A percentile compares a stretch with the other conserved stretches of the same genome.
Conservation (phyloP, 805 yeast genomes). For the Candida sphagnicola region DNA sequence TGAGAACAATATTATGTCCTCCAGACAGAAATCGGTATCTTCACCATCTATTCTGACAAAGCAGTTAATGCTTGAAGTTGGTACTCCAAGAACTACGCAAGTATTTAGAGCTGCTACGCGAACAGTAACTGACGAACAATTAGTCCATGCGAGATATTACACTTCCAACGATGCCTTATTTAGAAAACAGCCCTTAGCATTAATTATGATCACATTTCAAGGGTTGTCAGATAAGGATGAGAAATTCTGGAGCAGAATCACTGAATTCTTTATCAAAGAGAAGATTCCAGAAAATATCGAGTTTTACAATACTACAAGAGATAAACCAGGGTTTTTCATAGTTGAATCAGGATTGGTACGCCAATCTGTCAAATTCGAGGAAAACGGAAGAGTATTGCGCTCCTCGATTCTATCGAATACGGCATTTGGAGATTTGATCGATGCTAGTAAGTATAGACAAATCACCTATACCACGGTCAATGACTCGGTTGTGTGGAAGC, state of each 20-base stretch:
- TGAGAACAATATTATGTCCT: background rate
- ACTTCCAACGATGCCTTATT: conserved; percentile 32
- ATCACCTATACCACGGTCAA: conserved; percentile 52
- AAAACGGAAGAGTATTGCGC: conserved; percentile 31
- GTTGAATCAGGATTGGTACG: conserved; percentile 47
- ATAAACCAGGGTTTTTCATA: conserved; percentile 51
- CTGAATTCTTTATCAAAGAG: conserved; percentile 48
- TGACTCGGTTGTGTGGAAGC: conserved; percentile 66
- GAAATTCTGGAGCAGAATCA: conserved; percentile 62
- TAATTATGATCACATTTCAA: conserved; percentile 61
- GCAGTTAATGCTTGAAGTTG: conserved; percentile 7
- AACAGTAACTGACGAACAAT: conserved; percentile 40
- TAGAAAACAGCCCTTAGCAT: conserved; percentile 55
- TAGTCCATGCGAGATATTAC: conserved; percentile 45
- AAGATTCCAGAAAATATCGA: conserved; percentile 42
- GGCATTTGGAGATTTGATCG: conserved; percentile 59
- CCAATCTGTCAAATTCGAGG: conserved; percentile 35
- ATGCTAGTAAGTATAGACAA: conserved; percentile 36
- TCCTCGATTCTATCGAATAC: conserved; percentile 64
- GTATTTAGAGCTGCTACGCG: conserved; percentile 50
- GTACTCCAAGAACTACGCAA: conserved; percentile 51
- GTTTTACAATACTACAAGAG: conserved; percentile 43
- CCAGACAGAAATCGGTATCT: conserved; percentile 3
- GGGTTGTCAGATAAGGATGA: conserved; percentile 49
- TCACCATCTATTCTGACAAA: conserved; percentile 6